Evolutionary conservation across 306 rosid species (phyloP).

Genomic region (Cucurbita pepo): DNA sequence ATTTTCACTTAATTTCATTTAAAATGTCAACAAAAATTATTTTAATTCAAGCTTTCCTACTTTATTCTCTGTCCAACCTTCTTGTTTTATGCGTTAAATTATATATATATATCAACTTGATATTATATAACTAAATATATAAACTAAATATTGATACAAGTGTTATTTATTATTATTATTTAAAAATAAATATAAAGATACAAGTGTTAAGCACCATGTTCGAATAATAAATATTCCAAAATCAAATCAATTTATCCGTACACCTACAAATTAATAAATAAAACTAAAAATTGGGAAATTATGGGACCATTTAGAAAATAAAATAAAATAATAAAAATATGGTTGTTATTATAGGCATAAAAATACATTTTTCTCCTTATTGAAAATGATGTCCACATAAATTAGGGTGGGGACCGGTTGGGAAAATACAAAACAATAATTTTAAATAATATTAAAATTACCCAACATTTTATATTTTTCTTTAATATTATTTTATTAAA

Average conservation of each 20-base stretch:
- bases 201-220: too few species aligned
- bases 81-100: background rate
- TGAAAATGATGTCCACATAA: background rate
- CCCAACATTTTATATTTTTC: background rate
- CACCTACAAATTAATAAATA: background rate
- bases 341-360: background rate
- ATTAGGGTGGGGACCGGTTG: background rate
- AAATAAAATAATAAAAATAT: background rate
- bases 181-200: too few species aligned
- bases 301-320: background rate
- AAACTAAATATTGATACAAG: background rate
- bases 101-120: too few species aligned
- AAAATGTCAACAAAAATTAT: background rate
- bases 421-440: background rate
- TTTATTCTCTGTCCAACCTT: background rate
- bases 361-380: background rate
- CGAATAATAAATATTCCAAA: background rate
- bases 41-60: background rate
- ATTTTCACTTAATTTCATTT: too few species aligned
- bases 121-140: too few species aligned
- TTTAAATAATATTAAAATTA: background rate
- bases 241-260: background rate
- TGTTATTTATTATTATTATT: background rate
- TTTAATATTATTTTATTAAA: background rate
- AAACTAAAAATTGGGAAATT: background rate